phyloP scores from a whole-genome alignment of 371 early-diverging fungal species.

The Lichtheimia ornata region DNA sequence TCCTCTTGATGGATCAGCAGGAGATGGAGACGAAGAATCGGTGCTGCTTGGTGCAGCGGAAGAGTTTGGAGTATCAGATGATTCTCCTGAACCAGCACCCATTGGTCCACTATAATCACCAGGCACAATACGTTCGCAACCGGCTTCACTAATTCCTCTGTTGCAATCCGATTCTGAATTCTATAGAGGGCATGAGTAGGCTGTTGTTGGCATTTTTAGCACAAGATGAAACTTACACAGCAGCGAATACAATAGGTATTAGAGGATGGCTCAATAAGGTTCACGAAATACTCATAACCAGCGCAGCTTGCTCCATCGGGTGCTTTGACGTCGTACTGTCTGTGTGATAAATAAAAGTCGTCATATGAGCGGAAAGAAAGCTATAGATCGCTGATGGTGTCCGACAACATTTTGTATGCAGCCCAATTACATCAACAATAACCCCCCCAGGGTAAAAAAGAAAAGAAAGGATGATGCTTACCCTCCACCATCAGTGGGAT shows the following conservation, averaged over 20 bases:
- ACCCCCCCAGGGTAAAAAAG: too few relatives aligned
- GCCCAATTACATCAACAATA: too few relatives aligned
- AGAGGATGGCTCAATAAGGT: constrained; percentile 53
- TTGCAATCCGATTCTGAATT: constrained; percentile 45
- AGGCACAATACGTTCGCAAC: constrained; percentile 55
- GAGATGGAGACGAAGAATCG: background rate
- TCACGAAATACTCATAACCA: constrained; percentile 55
- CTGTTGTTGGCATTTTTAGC: background rate
- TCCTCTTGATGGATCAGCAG: background rate
- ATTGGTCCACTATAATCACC: constrained; percentile 55
- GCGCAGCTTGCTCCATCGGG: constrained; percentile 52
- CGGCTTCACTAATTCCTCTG: constrained; percentile 49
- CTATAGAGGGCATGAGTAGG: constrained; percentile 13
- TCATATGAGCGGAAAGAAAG: background rate
- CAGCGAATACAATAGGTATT: constrained; percentile 62
- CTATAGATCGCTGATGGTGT: background rate
- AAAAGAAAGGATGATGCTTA: background rate
- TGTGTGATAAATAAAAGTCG: constrained; percentile 10
- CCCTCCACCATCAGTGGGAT: constrained; percentile 56
- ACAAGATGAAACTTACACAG: constrained; percentile 41
- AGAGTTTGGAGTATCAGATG: background rate
- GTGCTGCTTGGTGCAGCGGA: background rate
- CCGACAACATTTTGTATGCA: background rate
- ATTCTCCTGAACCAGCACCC: background rate
- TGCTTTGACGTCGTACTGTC: constrained; percentile 56